Evolutionary conservation across 164 flowering plant species (phyloP), one percentile per base, ranked within the genome.

Genomic region (Chloranthus sessilifolius): DNA sequence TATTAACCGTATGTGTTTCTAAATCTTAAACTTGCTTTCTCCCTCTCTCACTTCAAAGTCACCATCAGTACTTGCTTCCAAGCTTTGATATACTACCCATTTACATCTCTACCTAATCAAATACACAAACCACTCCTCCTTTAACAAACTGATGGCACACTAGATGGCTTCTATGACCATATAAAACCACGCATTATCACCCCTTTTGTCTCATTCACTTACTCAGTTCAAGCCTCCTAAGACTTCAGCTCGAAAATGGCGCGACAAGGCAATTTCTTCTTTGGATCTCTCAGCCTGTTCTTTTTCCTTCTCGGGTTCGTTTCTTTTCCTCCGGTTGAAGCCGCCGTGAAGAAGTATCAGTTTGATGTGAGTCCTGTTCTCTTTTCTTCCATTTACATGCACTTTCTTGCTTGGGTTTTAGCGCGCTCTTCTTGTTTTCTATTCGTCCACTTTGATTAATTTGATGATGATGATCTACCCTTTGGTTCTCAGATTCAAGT

Each of bases 21-120:
- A n/a, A n/a, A n/a, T n/a, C n/a, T n/a, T n/a, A n/a, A 30, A 30
- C 34, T 30, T 30, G 10, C 10, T 10, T 30, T 30, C 34, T 30
- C 10, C 34, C 34, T 30, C 34, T 30, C 10, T 10, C 7, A 30
- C 10, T n/a, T 19, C 34, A 26, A 41, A 41, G 69, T 69, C 72
- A 22, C 60, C 39, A 49, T 68, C 74, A 54, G 50, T 31, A 47
- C 74, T 76, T 63, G 72, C 74, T 60, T 73, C 42, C 78, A 73
- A 73, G 72, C 61, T 65, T 68, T 60, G 57, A 43, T 47, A 22
- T 39, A 37, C 16, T 21, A 3, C 52, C 3, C 21, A 23, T 37
- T 46, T 44, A 36, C 14, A 7, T 30, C 30, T 53, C 43, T 23
- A 65, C 61, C 62, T 59, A 66, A 53, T 50, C 48, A 31, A 1